phyloP scores from a whole-genome alignment of 345 rosid genomes.

The Tarenaya hassleriana region DNA sequence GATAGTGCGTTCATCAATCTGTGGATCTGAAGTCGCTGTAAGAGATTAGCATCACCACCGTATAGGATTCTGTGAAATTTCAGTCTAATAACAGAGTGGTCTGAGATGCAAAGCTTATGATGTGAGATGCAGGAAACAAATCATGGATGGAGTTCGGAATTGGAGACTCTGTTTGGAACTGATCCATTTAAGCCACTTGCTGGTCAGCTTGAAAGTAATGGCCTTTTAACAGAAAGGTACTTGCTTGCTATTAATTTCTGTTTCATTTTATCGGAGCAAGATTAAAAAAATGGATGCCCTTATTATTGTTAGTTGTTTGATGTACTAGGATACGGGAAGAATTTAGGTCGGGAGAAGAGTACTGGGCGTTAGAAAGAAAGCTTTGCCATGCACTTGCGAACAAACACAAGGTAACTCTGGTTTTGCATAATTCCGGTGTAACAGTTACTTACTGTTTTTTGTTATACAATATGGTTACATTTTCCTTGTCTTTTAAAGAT shows the following conservation, averaged over 20 bases:
- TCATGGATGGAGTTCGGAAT: slow-evolving; percentile 24
- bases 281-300: not conserved
- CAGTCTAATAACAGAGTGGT: slow-evolving; percentile 3
- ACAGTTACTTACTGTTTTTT: slow-evolving; percentile 9
- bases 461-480: not conserved
- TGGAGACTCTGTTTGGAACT: slow-evolving; percentile 28
- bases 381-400: slow-evolving; percentile 57
- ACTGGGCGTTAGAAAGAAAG: slow-evolving; percentile 86
- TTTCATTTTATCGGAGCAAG: slow-evolving; percentile 6
- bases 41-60: slow-evolving; percentile 21
- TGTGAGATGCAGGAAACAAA: slow-evolving; percentile 34
- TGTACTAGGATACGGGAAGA: slow-evolving; percentile 56
- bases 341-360: slow-evolving; percentile 63
- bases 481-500: slow-evolving; percentile 32
- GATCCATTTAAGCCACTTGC: slow-evolving; percentile 53
- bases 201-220: slow-evolving; percentile 43
- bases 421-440: too few relatives aligned
- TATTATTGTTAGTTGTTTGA: slow-evolving; percentile 14
- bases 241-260: not conserved
- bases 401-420: slow-evolving; percentile 39
- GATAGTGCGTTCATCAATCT: slow-evolving; percentile 36
- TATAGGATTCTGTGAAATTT: slow-evolving; percentile 10
- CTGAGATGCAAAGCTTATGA: slow-evolving; percentile 14
- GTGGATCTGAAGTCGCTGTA: slow-evolving; percentile 23
- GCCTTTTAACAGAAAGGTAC: slow-evolving; percentile 65